Evolutionary conservation across 2,329 filamentous ascomycete species (phyloP), one percentile per base, ranked within the genome.

Genomic region (Pseudogymnoascus verrucosus): DNA sequence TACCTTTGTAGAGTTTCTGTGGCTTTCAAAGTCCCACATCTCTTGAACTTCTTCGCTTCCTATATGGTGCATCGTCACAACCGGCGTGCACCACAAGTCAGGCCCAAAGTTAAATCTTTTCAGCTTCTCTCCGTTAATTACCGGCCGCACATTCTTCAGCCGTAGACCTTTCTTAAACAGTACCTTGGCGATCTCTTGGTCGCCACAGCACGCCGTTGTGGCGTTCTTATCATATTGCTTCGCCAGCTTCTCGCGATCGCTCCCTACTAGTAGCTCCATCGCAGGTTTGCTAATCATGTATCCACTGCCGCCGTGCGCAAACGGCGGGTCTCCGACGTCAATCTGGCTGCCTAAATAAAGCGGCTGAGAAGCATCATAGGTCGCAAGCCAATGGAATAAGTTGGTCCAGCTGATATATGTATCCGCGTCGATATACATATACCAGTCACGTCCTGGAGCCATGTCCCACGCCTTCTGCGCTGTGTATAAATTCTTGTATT

Each of bases 1-100:
- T 28, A 64, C 65, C 12, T 67, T 61, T 10, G 66, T 61, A 37
- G 67, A 66, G 54, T 36, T 11, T 37, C 69, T 67, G 60, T 64
- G 60, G 69, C 82, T 77, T 69, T 84, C 82, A 64, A 78, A 84
- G 63, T 82, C 77, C 80, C 82, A 84, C 36, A 83, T 75, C 44
- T 69, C 73, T 66, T 77, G 80, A 54, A 83, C 76, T 68, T 84
- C 82, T 67, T 82, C 77, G 7, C 80, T 75, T 57, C 78, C 77
- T 71, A 84, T 78, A 68, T 83, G 80, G 67, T 84, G 81, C 80
- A 84, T 82, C 3, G 82, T 83, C 42, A 84, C 70, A n/a, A 83
- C 76, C 4, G 82, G 82, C 68, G 84, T 79, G 65, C 82, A 84
- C 82, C 82, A 84, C 65, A 82, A 66, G 4, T 67, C 67, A 60